Conservation (phyloP, 2,329 filamentous ascomycete species). For the Penicillium sp. region DNA sequence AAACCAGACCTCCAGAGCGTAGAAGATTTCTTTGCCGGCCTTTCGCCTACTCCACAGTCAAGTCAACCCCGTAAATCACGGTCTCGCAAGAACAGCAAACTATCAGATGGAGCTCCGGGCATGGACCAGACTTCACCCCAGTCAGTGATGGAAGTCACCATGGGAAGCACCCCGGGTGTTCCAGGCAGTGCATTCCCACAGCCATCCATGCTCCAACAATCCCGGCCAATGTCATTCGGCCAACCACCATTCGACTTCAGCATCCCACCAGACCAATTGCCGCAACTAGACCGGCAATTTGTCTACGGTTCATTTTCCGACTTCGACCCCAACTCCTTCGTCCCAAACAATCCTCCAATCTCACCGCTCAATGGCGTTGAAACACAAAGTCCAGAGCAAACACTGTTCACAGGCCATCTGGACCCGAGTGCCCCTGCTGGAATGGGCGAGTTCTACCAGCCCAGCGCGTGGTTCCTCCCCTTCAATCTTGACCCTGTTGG, state of each 20-base stretch:
- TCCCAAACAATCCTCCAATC: slow-evolving; percentile 31
- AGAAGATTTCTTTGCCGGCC: slow-evolving; percentile 85
- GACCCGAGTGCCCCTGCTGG: slow-evolving; percentile 38
- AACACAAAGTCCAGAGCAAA: slow-evolving; percentile 19
- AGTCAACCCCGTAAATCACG: slow-evolving; percentile 47
- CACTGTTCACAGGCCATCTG: slow-evolving; percentile 39
- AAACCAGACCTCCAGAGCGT: slow-evolving; percentile 90
- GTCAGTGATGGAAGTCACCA: slow-evolving; percentile 29
- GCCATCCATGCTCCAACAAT: slow-evolving; percentile 34
- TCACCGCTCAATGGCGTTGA: slow-evolving; percentile 30
- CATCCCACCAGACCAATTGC: slow-evolving; percentile 50
- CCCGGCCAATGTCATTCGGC: slow-evolving; percentile 30
- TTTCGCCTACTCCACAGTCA: slow-evolving; percentile 61
- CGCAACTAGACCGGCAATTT: slow-evolving; percentile 72
- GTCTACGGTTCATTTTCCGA: slow-evolving; percentile 70
- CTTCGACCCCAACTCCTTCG: slow-evolving; percentile 47
- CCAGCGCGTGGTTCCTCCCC: slow-evolving; percentile 84
- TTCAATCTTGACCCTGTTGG: slow-evolving; percentile 77
- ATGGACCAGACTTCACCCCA: slow-evolving; percentile 32
- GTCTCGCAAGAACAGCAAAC: slow-evolving; percentile 30
- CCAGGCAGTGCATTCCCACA: slow-evolving; percentile 41
- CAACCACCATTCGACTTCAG: slow-evolving; percentile 41
- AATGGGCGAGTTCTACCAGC: slow-evolving; percentile 41
- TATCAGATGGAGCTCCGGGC: slow-evolving; percentile 24
- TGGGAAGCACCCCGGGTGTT: slow-evolving; percentile 32